Conservation (phyloP, 169 alveolate genomes). For the Eimeria praecox region DNA sequence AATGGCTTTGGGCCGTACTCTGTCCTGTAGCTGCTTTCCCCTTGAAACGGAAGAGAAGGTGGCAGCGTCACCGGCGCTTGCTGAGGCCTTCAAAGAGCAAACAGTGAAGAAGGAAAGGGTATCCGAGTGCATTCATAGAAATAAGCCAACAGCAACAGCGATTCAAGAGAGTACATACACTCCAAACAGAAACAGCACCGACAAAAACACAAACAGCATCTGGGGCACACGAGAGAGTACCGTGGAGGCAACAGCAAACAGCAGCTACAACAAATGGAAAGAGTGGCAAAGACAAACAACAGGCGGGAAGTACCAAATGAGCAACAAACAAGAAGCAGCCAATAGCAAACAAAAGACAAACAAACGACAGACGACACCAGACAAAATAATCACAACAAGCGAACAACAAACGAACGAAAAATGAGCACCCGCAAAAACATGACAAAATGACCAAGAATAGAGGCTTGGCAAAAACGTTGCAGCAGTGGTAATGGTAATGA, state of each 20-base stretch:
- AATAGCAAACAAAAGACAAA: neutral
- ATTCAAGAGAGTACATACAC: neutral
- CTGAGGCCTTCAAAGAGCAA: constrained; percentile 42
- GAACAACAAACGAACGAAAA: neutral
- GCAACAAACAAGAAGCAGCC: neutral
- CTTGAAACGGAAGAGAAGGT: constrained; percentile 86
- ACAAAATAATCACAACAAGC: neutral
- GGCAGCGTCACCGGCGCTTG: constrained; percentile 78
- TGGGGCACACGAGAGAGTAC: too few relatives aligned
- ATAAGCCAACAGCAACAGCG: neutral
- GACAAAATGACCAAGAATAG: too few relatives aligned
- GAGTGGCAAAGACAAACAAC: too few relatives aligned
- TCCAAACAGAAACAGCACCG: neutral
- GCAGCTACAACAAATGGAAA: neutral
- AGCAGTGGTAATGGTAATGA: too few relatives aligned
- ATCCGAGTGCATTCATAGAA: neutral
- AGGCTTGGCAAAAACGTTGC: too few relatives aligned
- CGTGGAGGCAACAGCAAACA: neutral
- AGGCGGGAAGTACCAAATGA: too few relatives aligned
- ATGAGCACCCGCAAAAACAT: too few relatives aligned
- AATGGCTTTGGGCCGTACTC: constrained; percentile 86
- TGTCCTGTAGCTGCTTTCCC: constrained; percentile 86
- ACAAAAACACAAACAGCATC: too few relatives aligned
- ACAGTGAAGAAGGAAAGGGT: neutral
- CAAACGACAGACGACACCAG: neutral